Evolutionary conservation across 306 rosid genomes (phyloP).

Genomic region (Lithocarpus polystachyus): DNA sequence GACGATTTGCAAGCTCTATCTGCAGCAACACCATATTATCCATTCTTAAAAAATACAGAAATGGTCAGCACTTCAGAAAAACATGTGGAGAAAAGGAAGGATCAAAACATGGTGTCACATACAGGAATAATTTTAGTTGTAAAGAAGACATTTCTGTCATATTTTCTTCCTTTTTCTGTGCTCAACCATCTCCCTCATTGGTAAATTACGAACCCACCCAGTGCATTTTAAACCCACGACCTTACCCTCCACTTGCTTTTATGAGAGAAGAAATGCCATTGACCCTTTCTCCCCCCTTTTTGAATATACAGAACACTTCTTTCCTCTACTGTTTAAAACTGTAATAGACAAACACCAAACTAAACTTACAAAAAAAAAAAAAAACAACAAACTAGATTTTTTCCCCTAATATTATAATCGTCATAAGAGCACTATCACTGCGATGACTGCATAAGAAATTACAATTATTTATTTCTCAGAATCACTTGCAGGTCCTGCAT

Average conservation of each 20-base stretch:
- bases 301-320: not conserved
- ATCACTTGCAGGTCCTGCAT: too few species aligned
- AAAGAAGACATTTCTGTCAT: not conserved
- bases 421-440: too few species aligned
- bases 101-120: too few species aligned
- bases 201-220: too few species aligned
- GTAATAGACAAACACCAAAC: not conserved
- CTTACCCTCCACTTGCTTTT: too few species aligned
- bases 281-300: not conserved
- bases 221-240: too few species aligned
- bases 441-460: not conserved
- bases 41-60: not conserved
- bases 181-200: not conserved
- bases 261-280: not conserved
- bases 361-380: not conserved
- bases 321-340: not conserved
- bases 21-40: slow-evolving; percentile 31
- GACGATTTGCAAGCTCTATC: slow-evolving; percentile 79
- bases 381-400: not conserved
- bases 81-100: too few species aligned
- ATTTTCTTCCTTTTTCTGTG: not conserved
- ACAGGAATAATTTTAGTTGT: not conserved
- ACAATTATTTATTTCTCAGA: not conserved
- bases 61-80: too few species aligned
- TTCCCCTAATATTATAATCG: too few species aligned